Conservation (phyloP, 176 grass and related monocot genomes). For the Zea mays region Zm-B73-REFERENCE-NAM-5.0 NC_050097.1:198744501-198745000, state of each 20-base stretch:
- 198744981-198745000: too few relatives aligned
- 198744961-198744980: neutral
- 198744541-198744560: too few relatives aligned
- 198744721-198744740: neutral
- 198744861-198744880: neutral
- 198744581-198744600: too few relatives aligned
- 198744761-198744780: neutral
- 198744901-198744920: neutral
- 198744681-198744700: too few relatives aligned
- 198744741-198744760: neutral
- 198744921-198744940: neutral
- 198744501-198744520: too few relatives aligned
- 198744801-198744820: neutral
- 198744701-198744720: too few relatives aligned
- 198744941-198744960: slow-evolving; percentile 4
- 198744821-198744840: neutral
- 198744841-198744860: neutral
- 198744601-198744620: too few relatives aligned
- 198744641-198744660: too few relatives aligned
- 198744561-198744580: too few relatives aligned
- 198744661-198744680: too few relatives aligned
- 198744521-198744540: too few relatives aligned
- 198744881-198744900: neutral
- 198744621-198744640: too few relatives aligned
- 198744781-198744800: neutral